Conservation (phyloP, 768 basidiomycete genomes). For the Hydnum rufescens region DNA sequence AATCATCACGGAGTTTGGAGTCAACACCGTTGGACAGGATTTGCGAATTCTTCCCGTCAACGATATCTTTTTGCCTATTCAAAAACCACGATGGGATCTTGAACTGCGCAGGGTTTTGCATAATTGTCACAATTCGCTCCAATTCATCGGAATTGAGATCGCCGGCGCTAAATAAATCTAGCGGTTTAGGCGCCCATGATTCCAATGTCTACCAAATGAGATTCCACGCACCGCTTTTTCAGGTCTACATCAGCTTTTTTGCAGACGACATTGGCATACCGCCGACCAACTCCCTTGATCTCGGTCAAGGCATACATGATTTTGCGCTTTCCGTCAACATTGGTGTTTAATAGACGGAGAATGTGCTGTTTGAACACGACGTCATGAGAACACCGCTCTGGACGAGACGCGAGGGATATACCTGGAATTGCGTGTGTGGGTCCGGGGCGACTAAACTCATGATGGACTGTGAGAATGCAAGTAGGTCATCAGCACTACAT, state of each 20-base stretch:
- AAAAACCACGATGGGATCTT: constrained; percentile 99
- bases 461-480: constrained; percentile 14
- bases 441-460: constrained; percentile 99
- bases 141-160: constrained; percentile 99
- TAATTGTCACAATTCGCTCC: constrained; percentile 96
- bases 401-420: constrained; percentile 17
- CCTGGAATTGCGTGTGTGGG: constrained; percentile 89
- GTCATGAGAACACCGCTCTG: constrained; percentile 1
- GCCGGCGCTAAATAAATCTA: constrained; percentile 50
- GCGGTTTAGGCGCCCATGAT: not conserved
- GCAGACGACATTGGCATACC: constrained; percentile 97
- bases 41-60: constrained; percentile 93
- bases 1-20: constrained; percentile 93
- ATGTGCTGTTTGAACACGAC: constrained; percentile 51
- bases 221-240: constrained; percentile 72
- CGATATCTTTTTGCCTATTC: constrained; percentile 96
- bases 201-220: not conserved
- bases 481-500: not conserved
- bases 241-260: constrained; percentile 99
- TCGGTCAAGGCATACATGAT: constrained; percentile 60
- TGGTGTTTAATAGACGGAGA: constrained; percentile 96
- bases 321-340: constrained; percentile 98
- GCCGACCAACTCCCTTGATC: constrained; percentile 99
- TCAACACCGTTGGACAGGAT: constrained; percentile 92
- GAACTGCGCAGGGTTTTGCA: constrained; percentile 98